Evolutionary conservation across 2,329 filamentous ascomycete species (phyloP), one percentile per base, ranked within the genome.

Genomic region (Thermothelomyces thermophilus): DNA sequence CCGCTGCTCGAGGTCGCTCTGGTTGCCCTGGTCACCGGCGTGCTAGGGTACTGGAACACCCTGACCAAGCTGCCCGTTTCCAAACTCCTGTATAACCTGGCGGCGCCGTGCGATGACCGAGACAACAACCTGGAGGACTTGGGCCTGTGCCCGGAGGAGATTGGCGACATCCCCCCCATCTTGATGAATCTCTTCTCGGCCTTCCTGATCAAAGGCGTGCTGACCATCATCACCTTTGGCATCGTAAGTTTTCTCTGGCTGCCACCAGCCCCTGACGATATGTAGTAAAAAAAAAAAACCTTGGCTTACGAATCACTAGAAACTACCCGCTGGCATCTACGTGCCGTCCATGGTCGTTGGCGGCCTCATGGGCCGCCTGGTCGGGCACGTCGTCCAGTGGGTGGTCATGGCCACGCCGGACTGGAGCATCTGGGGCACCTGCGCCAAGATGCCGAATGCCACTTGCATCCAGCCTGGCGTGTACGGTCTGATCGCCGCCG

Each of bases 311-410:
- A 26, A 33, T 46, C n/a, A 48, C 19, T 63, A 80, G 75, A 97
- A 97, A 75, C 83, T 97, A 0, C 93, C 93, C 9, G 90, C 91
- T 1, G 93, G 93, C 56, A 96, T 98, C 59, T 98, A 98, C 61
- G 90, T 98, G 1, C 93, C 93, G 3, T 96, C 91, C 60, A 98
- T 98, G 93, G 93, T 97, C 24, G 89, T 97, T 16, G 93, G 93
- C 56, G 93, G 93, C 62, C 73, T 98, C 16, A 84, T 95, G 72
- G 91, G 91, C 26, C 83, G 91, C 7, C 83, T 93, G 39, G 80
- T 95, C 11, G 93, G 93, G 1, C 93, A 97, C 65, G 67, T 83
- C 6, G 82, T 90, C 0, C 91, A 97, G 64, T 90, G 86, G 68
- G 68, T 87, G 46, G 89, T 91, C 5, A 74, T 94, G 50, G 77